Conservation (phyloP, 139 green algal genomes). For the Volvox africanus region DNA sequence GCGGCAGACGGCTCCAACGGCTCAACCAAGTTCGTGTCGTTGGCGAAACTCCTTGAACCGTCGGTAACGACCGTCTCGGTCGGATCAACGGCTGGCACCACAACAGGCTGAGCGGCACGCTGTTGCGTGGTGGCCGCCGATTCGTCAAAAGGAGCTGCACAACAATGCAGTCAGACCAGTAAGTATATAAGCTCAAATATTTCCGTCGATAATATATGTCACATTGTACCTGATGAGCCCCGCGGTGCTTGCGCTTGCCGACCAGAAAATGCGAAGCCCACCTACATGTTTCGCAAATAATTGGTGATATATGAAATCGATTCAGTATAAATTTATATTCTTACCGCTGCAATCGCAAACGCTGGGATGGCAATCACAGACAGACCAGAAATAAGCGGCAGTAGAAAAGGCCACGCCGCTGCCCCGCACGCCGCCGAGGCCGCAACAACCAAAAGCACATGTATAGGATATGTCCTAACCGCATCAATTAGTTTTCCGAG, state of each 20-base stretch:
- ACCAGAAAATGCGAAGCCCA: neutral
- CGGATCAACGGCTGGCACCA: no score
- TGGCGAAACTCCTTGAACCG: no score
- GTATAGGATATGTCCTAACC: neutral
- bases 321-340: neutral
- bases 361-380: conserved; percentile 13
- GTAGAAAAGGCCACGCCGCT: neutral
- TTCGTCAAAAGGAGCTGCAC: no score
- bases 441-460: neutral
- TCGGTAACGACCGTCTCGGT: no score
- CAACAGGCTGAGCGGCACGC: no score
- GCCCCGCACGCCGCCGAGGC: neutral
- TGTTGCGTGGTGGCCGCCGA: no score
- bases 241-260: neutral
- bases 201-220: neutral
- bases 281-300: neutral
- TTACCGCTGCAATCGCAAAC: neutral
- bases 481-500: neutral
- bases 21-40: no score
- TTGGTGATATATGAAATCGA: no score
- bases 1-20: neutral
- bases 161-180: no score
- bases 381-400: neutral
- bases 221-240: neutral
- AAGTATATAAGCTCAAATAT: no score